A percentile compares a stretch with the other conserved stretches of the same genome.
These are phyloP conservation scores for Coleophoma cylindrospora DNA, from an alignment of 2,329 filamentous ascomycete species.

Conservation along the genomic window DNA sequence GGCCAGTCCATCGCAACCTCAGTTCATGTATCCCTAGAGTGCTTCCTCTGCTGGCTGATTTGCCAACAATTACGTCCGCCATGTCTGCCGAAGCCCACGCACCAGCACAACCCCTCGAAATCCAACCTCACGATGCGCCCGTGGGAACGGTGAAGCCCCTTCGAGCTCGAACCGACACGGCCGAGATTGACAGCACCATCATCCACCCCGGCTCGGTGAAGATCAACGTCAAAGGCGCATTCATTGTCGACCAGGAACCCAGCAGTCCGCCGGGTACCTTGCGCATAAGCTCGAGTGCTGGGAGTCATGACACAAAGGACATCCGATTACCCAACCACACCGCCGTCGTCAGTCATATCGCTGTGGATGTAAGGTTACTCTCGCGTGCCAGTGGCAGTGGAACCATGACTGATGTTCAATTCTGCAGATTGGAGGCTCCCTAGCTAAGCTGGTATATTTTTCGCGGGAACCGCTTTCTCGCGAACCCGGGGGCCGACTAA, in stretches of 20 bases:
- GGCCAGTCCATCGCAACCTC: no score
- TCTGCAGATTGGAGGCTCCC: conserved; percentile 81
- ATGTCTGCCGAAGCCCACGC: conserved; percentile 5
- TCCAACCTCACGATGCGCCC: conserved; percentile 1
- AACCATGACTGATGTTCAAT: background rate
- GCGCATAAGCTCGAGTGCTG: conserved; percentile 31
- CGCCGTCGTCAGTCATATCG: conserved; percentile 91
- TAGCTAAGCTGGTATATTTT: conserved; percentile 97
- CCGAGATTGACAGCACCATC: conserved; percentile 34
- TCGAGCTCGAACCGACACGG: conserved; percentile 27
- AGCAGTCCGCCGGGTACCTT: conserved; percentile 39
- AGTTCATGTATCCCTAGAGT: no score
- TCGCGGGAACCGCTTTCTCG: conserved; percentile 77
- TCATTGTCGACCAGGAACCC: conserved; percentile 84
- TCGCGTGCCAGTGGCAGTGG: conserved; percentile 4
- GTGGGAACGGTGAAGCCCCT: conserved; percentile 1
- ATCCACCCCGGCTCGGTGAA: conserved; percentile 67
- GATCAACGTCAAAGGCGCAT: conserved; percentile 95
- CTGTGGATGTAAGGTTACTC: conserved; percentile 72
- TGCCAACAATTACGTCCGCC: background rate
- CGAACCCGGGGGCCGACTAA: conserved; percentile 81
- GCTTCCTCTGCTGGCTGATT: no score
- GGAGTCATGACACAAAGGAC: conserved; percentile 73
- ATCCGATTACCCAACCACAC: conserved; percentile 97
- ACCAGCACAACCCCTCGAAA: conserved; percentile 8